A percentile compares a stretch with the other conserved stretches of the same genome.
Conservation (phyloP, 345 rosid species). For the Eucalyptus microcorys region DNA sequence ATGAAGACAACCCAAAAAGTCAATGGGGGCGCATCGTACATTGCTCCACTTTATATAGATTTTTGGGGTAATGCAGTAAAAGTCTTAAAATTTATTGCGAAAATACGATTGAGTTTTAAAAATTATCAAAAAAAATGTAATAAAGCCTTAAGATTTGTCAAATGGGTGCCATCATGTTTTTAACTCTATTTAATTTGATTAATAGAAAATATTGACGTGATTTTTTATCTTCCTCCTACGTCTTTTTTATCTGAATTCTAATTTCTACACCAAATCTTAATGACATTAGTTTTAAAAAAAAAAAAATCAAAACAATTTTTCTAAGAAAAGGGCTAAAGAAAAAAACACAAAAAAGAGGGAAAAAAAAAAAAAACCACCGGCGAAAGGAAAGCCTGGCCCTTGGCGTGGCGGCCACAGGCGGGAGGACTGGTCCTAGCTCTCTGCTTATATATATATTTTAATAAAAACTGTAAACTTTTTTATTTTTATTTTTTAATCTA, state of each 20-base stretch:
- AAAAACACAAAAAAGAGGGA: too few species aligned
- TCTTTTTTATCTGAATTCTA: too few species aligned
- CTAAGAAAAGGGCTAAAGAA: neutral
- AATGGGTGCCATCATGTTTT: neutral
- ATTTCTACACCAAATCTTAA: too few species aligned
- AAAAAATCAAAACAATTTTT: neutral
- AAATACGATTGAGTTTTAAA: too few species aligned
- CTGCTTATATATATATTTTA: neutral
- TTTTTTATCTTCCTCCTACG: neutral
- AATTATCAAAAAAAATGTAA: too few species aligned
- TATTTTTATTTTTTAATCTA: neutral
- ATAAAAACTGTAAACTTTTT: too few species aligned
- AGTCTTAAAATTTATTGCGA: accelerated
- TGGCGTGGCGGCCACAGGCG: neutral
- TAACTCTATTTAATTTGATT: too few species aligned
- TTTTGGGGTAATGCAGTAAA: neutral
- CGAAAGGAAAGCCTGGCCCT: neutral
- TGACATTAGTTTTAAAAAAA: neutral
- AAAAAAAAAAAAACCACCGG: neutral
- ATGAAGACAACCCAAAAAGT: neutral
- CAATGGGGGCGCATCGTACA: neutral
- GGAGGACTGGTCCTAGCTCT: neutral
- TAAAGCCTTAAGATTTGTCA: neutral
- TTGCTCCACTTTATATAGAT: neutral
- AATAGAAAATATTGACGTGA: too few species aligned